Percentiles rank a stretch among this genome's conserved stretches.
phyloP scores from a whole-genome alignment of 441 rosid species.

The Cnidoscolus chayamansa region DNA sequence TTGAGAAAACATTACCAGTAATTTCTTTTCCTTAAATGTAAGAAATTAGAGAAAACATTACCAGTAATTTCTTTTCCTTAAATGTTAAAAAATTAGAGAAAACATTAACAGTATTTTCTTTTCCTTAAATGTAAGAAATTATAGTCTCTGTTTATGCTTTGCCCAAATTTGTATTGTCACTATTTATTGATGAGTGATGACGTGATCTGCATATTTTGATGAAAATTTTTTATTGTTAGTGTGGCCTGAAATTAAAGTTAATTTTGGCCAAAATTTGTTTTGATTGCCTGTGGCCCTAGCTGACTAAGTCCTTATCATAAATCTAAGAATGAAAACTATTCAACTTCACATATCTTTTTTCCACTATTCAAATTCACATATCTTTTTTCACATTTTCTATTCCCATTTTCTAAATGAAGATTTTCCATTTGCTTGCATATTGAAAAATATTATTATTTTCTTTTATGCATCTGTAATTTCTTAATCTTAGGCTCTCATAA shows the following conservation, averaged over 20 bases:
- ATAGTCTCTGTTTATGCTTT: neutral
- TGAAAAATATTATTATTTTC: no score
- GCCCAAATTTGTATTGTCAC: neutral
- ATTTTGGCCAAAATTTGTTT: neutral
- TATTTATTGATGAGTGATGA: neutral
- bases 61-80: neutral
- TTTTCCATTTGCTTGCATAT: neutral
- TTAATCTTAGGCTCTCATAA: neutral
- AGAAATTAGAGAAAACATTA: neutral
- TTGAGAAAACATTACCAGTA: neutral
- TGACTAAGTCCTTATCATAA: neutral
- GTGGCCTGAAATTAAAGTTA: neutral
- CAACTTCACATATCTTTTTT: neutral
- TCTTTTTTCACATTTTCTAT: neutral
- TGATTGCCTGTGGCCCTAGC: neutral
- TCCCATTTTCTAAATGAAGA: neutral
- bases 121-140: neutral
- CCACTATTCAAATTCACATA: neutral
- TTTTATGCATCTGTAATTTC: neutral
- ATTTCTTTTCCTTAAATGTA: neutral
- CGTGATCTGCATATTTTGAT: neutral
- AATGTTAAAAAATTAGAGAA: no score
- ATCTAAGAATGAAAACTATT: neutral
- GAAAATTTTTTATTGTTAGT: neutral
- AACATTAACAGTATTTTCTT: neutral